Evolutionary conservation across 306 rosid species (phyloP).

Genomic region (Trifolium repens): DNA sequence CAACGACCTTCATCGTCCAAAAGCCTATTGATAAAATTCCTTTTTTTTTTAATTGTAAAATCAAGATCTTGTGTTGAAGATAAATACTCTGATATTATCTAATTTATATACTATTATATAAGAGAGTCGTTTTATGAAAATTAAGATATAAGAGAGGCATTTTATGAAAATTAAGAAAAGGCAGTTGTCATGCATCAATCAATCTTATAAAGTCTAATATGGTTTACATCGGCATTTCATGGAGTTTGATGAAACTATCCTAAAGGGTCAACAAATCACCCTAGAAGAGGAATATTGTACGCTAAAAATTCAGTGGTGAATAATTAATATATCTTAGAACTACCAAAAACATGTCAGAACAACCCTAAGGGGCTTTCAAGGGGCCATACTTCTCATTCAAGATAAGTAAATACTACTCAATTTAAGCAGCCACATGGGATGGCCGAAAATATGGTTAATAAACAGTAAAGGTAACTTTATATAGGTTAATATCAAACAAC

Average conservation of each 20-base stretch:
- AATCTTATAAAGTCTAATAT: background rate
- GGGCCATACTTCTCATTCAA: background rate
- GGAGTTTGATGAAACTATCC: background rate
- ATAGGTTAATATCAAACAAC: background rate
- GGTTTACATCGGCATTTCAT: background rate
- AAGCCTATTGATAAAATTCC: slow-evolving; percentile 10
- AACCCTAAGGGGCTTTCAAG: slow-evolving; percentile 1
- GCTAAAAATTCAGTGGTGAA: background rate
- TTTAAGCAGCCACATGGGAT: background rate
- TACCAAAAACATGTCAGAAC: background rate
- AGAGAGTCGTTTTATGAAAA: background rate
- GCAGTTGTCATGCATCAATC: background rate
- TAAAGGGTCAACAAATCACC: background rate
- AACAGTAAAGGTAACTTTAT: background rate
- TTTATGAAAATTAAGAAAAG: background rate
- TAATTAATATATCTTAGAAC: background rate
- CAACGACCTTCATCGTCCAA: background rate
- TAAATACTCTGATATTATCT: background rate
- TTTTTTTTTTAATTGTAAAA: background rate
- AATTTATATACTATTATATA: background rate
- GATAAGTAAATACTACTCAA: background rate
- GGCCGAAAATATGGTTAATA: background rate
- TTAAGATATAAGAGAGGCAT: background rate
- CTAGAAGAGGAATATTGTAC: background rate
- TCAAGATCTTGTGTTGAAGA: background rate